Percentiles rank a stretch among this genome's conserved stretches.
These are phyloP conservation scores for Mortierella sp. DNA, from an alignment of 371 early-diverging fungal species.

Conservation along the genomic window DNA sequence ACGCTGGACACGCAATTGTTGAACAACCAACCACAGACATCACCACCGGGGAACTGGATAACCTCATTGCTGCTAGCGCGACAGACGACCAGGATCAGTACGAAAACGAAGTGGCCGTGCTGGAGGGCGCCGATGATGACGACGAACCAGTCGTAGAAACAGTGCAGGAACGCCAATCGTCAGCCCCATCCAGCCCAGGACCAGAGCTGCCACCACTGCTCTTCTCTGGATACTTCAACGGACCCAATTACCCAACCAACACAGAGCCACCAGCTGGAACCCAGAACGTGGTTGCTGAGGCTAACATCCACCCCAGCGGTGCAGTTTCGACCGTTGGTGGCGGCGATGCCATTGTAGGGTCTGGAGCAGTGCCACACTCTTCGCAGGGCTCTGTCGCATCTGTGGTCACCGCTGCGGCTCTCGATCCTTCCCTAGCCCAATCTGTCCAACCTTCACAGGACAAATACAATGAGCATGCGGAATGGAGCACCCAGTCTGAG, in stretches of 20 bases:
- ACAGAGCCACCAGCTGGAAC: no score
- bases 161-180: conserved; percentile 1
- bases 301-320: background rate
- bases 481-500: conserved; percentile 8
- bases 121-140: conserved; percentile 26
- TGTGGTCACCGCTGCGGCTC: background rate
- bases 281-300: no score
- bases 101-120: conserved; percentile 21
- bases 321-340: background rate
- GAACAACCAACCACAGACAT: conserved; percentile 25
- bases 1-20: background rate
- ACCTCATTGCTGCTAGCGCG: conserved; percentile 28
- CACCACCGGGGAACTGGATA: conserved; percentile 39
- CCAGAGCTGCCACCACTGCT: conserved; percentile 32
- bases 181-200: conserved; percentile 7
- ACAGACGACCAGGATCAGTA: conserved; percentile 30
- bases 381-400: conserved; percentile 5
- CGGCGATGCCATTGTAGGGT: background rate
- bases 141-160: conserved; percentile 7
- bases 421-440: conserved; percentile 6
- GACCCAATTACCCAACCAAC: no score
- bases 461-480: conserved; percentile 2
- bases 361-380: conserved; percentile 21
- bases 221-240: conserved; percentile 10
- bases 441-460: conserved; percentile 1